phyloP scores from a whole-genome alignment of 306 rosid species.

The Senna tora region DNA sequence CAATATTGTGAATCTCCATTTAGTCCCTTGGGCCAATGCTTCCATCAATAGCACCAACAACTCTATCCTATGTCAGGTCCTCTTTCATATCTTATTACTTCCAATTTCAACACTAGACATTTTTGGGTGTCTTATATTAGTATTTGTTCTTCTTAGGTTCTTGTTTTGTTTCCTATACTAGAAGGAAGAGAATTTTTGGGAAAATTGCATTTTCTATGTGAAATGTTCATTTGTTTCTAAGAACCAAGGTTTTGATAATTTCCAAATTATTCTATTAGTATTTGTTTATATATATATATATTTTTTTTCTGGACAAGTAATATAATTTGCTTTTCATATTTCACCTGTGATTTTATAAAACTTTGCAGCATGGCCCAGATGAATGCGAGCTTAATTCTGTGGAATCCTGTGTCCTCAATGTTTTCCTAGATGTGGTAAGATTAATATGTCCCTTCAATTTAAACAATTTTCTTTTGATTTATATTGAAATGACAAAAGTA shows the following conservation, averaged over 20 bases:
- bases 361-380: slow-evolving; percentile 37
- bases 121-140: too few relatives aligned
- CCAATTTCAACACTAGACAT: too few relatives aligned
- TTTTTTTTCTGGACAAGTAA: slow-evolving; percentile 15
- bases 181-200: too few relatives aligned
- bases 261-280: neutral
- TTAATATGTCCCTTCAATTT: too few relatives aligned
- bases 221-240: too few relatives aligned
- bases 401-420: slow-evolving; percentile 21
- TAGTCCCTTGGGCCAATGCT: slow-evolving; percentile 63
- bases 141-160: too few relatives aligned
- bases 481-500: too few relatives aligned
- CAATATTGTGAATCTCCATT: neutral
- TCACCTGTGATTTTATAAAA: slow-evolving; percentile 1
- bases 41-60: slow-evolving; percentile 35
- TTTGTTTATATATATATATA: neutral
- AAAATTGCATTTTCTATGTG: too few relatives aligned
- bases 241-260: neutral
- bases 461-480: too few relatives aligned
- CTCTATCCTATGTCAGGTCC: slow-evolving; percentile 61
- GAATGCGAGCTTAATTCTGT: too few relatives aligned
- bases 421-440: slow-evolving; percentile 51
- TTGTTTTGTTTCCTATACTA: too few relatives aligned
- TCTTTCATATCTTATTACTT: neutral
- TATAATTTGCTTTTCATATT: neutral